These are phyloP conservation scores for Exophiala mesophila DNA, from an alignment of 2,329 filamentous ascomycete genomes.

Conservation along the genomic window DNA sequence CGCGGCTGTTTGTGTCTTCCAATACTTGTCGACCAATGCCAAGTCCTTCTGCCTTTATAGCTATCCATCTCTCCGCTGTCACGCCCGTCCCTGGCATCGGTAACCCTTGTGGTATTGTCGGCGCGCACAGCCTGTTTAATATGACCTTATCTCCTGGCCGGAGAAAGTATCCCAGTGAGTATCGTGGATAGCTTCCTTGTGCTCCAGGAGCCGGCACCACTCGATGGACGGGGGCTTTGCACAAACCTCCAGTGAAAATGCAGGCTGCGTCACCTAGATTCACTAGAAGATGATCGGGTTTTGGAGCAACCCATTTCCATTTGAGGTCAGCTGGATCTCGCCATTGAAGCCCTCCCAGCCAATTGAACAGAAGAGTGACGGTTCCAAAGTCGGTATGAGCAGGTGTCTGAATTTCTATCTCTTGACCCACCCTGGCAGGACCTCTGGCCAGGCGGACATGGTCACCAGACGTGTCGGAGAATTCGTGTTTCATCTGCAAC, in stretches of 20 bases:
- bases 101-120: not conserved
- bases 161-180: slow-evolving; percentile 52
- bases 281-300: slow-evolving; percentile 28
- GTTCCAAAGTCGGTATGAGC: slow-evolving; percentile 31
- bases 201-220: slow-evolving; percentile 46
- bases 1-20: too few relatives aligned
- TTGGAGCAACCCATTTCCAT: slow-evolving; percentile 45
- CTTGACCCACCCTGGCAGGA: slow-evolving; percentile 23
- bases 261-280: slow-evolving; percentile 35
- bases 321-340: slow-evolving; percentile 27
- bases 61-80: too few relatives aligned
- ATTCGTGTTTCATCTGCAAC: too few relatives aligned
- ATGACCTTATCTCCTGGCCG: slow-evolving; percentile 42
- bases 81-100: too few relatives aligned
- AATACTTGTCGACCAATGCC: slow-evolving; percentile 15
- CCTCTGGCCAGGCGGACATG: slow-evolving; percentile 44
- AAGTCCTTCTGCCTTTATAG: too few relatives aligned
- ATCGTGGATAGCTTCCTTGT: slow-evolving; percentile 42
- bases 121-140: not conserved
- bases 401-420: slow-evolving; percentile 12
- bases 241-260: slow-evolving; percentile 40
- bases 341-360: slow-evolving; percentile 28
- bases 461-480: slow-evolving; percentile 39
- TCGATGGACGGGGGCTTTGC: too few relatives aligned
- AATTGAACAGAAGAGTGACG: slow-evolving; percentile 30